Evolutionary conservation across 2,329 filamentous ascomycete genomes (phyloP).

Genomic region (Scytalidium lignicola): DNA sequence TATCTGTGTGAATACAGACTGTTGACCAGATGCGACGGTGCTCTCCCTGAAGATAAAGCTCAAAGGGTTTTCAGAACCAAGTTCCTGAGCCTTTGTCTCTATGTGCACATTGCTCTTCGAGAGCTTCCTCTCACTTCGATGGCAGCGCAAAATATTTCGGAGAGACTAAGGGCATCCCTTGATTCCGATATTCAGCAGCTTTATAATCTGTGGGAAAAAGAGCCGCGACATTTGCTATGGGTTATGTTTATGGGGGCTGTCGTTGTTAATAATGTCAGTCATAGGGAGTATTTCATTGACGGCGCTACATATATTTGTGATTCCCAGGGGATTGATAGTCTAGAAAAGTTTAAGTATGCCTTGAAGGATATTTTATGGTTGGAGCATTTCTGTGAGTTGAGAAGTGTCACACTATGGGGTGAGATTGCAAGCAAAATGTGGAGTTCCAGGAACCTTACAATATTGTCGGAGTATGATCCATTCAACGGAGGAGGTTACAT

Average conservation of each 20-base stretch:
- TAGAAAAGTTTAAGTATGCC: background rate
- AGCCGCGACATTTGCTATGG: background rate
- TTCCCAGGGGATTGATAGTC: background rate
- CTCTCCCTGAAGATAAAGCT: background rate
- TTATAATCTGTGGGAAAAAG: background rate
- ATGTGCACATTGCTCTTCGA: conserved; percentile 1
- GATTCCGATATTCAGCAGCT: background rate
- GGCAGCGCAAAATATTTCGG: background rate
- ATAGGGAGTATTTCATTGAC: background rate
- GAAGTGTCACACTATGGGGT: background rate
- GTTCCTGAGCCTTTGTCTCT: background rate
- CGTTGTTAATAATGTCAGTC: background rate
- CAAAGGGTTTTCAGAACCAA: background rate
- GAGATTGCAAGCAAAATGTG: background rate
- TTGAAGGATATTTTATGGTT: conserved; percentile 1
- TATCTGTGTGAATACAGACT: conserved; percentile 1
- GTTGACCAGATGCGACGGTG: background rate
- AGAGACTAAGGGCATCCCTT: background rate
- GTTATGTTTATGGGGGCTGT: background rate
- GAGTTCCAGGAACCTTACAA: too few relatives aligned
- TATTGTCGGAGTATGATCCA: too few relatives aligned
- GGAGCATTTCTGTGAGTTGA: background rate
- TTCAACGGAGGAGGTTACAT: too few relatives aligned
- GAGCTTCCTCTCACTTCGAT: background rate
- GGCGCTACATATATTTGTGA: background rate